Evolutionary conservation across 148 eudicot species (phyloP).

Genomic region (Fagopyrum esculentum): DNA sequence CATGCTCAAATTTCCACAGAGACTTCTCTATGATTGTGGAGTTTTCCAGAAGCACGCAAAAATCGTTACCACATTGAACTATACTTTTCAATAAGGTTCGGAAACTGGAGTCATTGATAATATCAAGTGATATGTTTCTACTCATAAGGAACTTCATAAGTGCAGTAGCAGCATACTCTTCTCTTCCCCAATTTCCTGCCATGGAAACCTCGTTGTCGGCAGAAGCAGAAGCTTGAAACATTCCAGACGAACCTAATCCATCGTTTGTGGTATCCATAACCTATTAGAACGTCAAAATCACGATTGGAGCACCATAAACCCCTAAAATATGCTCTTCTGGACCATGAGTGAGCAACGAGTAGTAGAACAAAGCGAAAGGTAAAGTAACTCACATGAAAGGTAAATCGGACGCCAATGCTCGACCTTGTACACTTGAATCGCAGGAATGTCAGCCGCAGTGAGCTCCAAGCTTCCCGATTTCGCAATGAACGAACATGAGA

Average conservation of each 20-base stretch:
- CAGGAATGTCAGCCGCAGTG: neutral
- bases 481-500: too few species aligned
- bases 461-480: neutral
- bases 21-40: neutral
- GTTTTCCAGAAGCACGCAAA: neutral
- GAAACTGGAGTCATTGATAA: neutral
- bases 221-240: neutral
- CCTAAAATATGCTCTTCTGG: neutral
- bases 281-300: neutral
- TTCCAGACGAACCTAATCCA: neutral
- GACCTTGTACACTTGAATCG: neutral
- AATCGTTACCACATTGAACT: neutral
- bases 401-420: neutral
- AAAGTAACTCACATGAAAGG: neutral
- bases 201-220: neutral
- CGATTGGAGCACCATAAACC: neutral
- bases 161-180: neutral
- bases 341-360: neutral
- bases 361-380: neutral
- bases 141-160: neutral
- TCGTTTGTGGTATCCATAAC: neutral
- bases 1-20: neutral
- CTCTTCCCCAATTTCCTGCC: neutral
- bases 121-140: neutral
- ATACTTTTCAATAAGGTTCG: neutral